Evolutionary conservation across 2,329 filamentous ascomycete genomes (phyloP), one percentile per base, ranked within the genome.

Genomic region (Neurospora crassa): DNA sequence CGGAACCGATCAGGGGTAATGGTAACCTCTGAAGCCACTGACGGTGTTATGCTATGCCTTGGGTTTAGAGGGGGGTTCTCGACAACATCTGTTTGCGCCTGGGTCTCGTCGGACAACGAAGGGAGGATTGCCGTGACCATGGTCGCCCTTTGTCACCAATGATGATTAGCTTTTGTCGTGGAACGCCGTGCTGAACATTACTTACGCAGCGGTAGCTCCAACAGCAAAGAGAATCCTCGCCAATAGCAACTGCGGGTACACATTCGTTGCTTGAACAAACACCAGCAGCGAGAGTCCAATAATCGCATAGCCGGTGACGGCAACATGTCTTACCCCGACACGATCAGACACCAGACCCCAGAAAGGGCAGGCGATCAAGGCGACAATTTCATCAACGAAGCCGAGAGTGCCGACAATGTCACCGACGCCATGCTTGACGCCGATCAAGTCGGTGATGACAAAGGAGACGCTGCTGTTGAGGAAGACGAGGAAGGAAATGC

Each of bases 121-220:
- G 96, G 96, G 34, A 99, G 85, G 67, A 97, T 93, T 3, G 96
- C 96, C 10, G 96, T 98, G 24, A 99, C 96, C 96, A 99, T 99
- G 1, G 96, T 98, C 16, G 94, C 87, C 5, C 87, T 89, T 70
- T 12, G 72, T 12, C 37, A 70, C 29, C 20, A 53, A 70, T 67
- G 5, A 43, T 70, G 40, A 70, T 68, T 6, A 70, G 45, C 53
- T 67, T 10, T 42, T 69, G 41, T 24, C 14, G n/a, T 37, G 43
- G 63, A 20, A 29, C 6, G 53, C 29, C 2, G 5, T 1, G n/a
- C n/a, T 29, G 37, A 59, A 37, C 10, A 59, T 63, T 69, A 79
- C 86, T 82, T 78, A 94, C 86, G 92, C 90, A 29, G 95, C 96
- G n/a, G 94, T 94, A 24, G 92, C 96, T 34, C 96, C 96, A 20